Base-by-base conservation (phyloP, 2,329 filamentous ascomycete species). In the Endoconidiophora polonica region DNA sequence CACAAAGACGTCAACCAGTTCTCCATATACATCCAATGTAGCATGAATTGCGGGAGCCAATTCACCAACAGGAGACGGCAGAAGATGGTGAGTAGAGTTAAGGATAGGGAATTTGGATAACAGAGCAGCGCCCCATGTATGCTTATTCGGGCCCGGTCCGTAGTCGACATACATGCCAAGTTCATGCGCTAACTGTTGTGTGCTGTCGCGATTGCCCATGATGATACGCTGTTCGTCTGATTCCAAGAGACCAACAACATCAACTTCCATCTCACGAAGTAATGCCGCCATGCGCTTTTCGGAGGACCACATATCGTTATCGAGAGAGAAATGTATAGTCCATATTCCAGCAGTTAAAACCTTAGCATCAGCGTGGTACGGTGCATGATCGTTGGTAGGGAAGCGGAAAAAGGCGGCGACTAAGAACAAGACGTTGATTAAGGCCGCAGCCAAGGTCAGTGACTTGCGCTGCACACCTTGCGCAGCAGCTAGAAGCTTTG, bases 121-220 rank as follows among this genome's bases (percentile, higher is more conserved):
- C 42, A 98, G 72, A 20, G 88, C 91, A 7, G 82, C 78, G 47
- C 91, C 91, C 91, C 91, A 98, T 0, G 91, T 98, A 68, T 98
- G 91, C 68, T 96, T 98, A 74, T 98, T 94, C 5, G 91, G 91
- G 2, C 91, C 91, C 26, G 91, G 91, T 50, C 91, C 91, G 60
- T 87, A 95, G 68, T 98, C 91, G 46, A 93, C 88, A 61, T 95
- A 98, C 91, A 98, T 98, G 58, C 91, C 91, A 9, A 98, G 74
- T 57, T 98, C 88, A 63, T 96, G 90, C 18, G 91, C 88, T 6
- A 98, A 75, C 66, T 86, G 93, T 62, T 96, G 91, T 1, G 91
- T 95, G 6, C 86, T 83, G 62, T 98, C 91, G 57, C 91, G 83
- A 67, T 96, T 98, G 60, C 91, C 91, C 91, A 96, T 98, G 70